Base-by-base conservation (phyloP, 2,329 filamentous ascomycete species). In the Emmonsia crescens region DNA sequence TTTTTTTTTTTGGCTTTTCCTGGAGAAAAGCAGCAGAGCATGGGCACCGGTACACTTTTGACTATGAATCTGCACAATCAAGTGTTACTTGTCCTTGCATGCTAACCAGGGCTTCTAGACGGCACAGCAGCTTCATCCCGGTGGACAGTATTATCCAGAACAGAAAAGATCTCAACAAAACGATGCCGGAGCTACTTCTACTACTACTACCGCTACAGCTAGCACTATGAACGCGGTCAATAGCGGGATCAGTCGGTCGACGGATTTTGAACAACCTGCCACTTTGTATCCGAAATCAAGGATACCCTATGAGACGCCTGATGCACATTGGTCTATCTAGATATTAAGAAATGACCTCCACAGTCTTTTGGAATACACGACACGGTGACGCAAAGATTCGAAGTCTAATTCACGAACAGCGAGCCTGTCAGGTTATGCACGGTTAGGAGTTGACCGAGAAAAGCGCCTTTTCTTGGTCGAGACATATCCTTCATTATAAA, bases 71-170 rank as follows among this genome's bases (percentile, higher is more conserved):
- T 68, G 64, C 16, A 12, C 36, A 27, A 62, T 59, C 60, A 61
- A 67, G 67, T 64, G 62, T 64, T 68, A 68, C 71, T 68, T 68
- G 55, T 61, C 61, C 24, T 40, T 16, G 46, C 36, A 65, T 70
- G 69, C 74, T 77, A 72, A 76, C 71, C 27, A 33, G 60, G 62
- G 9, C 61, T 62, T 65, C 33, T 65, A 77, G 76, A 72, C 70
- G 60, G 59, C 67, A 59, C 77, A 79, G 65, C 72, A 77, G 60
- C 69, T 80, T 62, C 78, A 80, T 66, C 78, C 78, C 21, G 78
- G 78, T 61, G 78, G 78, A 19, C 72, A 66, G 61, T 74, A 74
- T 63, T 80, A 80, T 63, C 78, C 78, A 5, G 73, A 72, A 62
- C 63, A 61, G 51, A 64, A 61, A 29, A 61, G 38, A 48, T 48